phyloP scores from a whole-genome alignment of 2,329 filamentous ascomycete species.

The Xylaria sp. region DNA sequence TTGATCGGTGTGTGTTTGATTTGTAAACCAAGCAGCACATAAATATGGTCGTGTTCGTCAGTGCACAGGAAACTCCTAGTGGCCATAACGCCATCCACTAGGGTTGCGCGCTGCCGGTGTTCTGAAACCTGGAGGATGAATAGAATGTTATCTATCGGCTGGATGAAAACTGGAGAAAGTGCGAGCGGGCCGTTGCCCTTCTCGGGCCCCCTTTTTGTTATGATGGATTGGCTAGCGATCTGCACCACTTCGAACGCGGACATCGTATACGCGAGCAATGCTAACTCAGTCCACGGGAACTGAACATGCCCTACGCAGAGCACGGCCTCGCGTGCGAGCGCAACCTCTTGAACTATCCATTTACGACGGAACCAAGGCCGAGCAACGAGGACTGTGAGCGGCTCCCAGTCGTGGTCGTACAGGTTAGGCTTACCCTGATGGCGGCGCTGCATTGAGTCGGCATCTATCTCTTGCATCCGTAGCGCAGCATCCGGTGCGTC shows the following conservation, averaged over 20 bases:
- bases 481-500: not conserved
- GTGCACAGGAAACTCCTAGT: conserved; percentile 21
- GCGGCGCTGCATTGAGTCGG: not conserved
- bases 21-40: conserved; percentile 25
- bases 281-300: conserved; percentile 19
- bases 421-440: conserved; percentile 26
- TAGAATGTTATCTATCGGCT: conserved; percentile 15
- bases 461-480: not conserved
- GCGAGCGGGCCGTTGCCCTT: not conserved
- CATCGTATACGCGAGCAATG: conserved; percentile 15
- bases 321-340: conserved; percentile 14
- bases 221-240: too few species aligned
- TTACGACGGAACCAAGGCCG: conserved; percentile 34
- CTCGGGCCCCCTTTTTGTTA: not conserved
- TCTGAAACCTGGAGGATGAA: conserved; percentile 2
- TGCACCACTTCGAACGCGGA: not conserved
- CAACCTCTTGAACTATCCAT: conserved; percentile 31
- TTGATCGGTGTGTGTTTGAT: not conserved
- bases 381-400: conserved; percentile 7
- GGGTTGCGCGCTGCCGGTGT: conserved; percentile 2
- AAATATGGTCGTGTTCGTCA: conserved; percentile 23
- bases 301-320: conserved; percentile 16
- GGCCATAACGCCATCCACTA: conserved; percentile 22
- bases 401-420: conserved; percentile 28
- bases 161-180: not conserved